Evolutionary conservation across 2,329 filamentous ascomycete species (phyloP), one percentile per base, ranked within the genome.

Genomic region (Ceratocystis ficicola): DNA sequence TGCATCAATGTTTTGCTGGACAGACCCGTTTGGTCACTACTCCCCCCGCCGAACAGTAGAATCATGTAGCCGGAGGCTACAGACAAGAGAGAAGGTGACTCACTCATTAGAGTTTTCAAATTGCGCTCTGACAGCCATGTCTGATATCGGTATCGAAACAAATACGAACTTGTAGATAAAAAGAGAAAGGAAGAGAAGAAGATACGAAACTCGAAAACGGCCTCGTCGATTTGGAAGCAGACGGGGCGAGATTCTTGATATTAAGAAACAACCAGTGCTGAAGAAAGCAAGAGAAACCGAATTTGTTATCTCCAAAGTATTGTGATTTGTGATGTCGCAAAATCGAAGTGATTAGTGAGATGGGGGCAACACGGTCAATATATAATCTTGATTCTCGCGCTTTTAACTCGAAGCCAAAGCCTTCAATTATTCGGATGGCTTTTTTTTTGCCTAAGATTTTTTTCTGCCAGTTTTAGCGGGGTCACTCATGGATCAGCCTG

Each of bases 51-150:
- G 55, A 22, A 36, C 32, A 52, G 48, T 28, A 10, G 48, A 15
- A 28, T 28, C 46, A 41, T 6, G 7, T n/a, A 55, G 50, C 50
- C 8, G 15, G 44, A 22, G n/a, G 44, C 25, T 20, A 5, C 48
- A 5, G 20, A 15, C 1, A 28, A 60, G 3, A 12, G 46, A 28
- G 4, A 55, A 32, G 52, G 7, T 28, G 61, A 79, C 86, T 74
- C 80, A 93, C 89, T 94, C 89, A 79, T 93, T 93, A 73, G 88
- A 93, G 80, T 92, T 93, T 78, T 94, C 89, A 75, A 94, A 94
- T 75, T 90, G 84, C 71, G 85, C 84, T 74, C 85, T 83, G 67
- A 87, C 83, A 73, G 85, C 83, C 85, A 87, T 87, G 73, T 72
- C 79, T 72, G 60, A 50, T 44, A 57, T 32, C 15, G 12, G 28